These are phyloP conservation scores for Boletus rubropictus DNA, from an alignment of 768 basidiomycete species.

Conservation along the genomic window DNA sequence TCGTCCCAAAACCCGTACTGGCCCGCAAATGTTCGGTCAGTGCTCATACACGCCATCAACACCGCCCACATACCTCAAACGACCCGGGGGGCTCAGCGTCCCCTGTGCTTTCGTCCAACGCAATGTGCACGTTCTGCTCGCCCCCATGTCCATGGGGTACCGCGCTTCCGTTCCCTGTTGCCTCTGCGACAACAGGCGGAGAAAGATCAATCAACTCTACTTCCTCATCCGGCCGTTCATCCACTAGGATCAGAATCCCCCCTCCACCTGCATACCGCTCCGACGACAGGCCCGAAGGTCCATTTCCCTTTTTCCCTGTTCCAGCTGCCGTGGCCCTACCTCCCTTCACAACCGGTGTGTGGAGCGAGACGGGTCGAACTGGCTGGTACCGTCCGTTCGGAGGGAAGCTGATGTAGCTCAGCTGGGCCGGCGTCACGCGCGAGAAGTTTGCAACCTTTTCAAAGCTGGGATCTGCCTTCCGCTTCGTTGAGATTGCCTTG, in stretches of 20 bases:
- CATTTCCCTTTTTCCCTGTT: slow-evolving; percentile 28
- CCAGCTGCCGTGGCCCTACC: slow-evolving; percentile 27
- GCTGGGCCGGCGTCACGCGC: slow-evolving; percentile 85
- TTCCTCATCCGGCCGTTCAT: slow-evolving; percentile 63
- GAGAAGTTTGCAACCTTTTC: slow-evolving; percentile 84
- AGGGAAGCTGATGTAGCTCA: slow-evolving; percentile 81
- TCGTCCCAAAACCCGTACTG: slow-evolving; percentile 59
- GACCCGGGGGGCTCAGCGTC: slow-evolving; percentile 73
- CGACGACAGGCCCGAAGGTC: slow-evolving; percentile 34
- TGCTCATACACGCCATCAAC: neutral
- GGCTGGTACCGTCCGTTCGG: slow-evolving; percentile 78
- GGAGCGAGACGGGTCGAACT: slow-evolving; percentile 69
- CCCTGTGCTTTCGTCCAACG: slow-evolving; percentile 62
- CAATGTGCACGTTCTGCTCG: slow-evolving; percentile 45
- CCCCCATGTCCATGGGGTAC: slow-evolving; percentile 24
- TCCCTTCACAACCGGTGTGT: slow-evolving; percentile 29
- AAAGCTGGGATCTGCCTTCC: slow-evolving; percentile 68
- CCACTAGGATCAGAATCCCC: slow-evolving; percentile 80
- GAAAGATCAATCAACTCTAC: slow-evolving; percentile 67
- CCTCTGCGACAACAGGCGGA: slow-evolving; percentile 31
- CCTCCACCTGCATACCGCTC: slow-evolving; percentile 75
- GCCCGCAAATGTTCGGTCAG: slow-evolving; percentile 14
- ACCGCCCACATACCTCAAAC: slow-evolving; percentile 64
- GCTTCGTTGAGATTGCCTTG: slow-evolving; percentile 45
- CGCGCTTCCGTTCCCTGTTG: slow-evolving; percentile 25